These are phyloP conservation scores for Aethionema arabicum DNA, from an alignment of 345 rosid genomes.

Conservation along the genomic window DNA sequence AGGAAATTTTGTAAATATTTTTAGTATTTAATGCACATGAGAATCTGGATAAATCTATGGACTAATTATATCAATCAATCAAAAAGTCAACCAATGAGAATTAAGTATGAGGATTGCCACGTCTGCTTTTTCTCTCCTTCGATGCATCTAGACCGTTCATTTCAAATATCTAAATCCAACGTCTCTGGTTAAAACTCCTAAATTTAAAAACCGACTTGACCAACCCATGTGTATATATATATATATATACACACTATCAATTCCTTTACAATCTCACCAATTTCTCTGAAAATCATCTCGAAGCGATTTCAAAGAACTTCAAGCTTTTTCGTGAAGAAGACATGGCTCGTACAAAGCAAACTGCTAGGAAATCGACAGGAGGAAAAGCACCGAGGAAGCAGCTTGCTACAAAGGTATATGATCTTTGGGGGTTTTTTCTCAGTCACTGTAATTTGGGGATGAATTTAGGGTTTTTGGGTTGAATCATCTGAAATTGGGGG, in stretches of 20 bases:
- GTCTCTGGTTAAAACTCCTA: background rate
- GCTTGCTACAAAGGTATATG: conserved; percentile 56
- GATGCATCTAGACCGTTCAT: background rate
- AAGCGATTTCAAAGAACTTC: background rate
- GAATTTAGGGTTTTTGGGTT: background rate
- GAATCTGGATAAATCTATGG: too few relatives aligned
- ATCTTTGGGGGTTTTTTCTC: background rate
- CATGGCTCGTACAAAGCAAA: conserved; percentile 31
- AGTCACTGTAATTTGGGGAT: background rate
- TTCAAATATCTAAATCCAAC: background rate
- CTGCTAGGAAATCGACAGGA: conserved; percentile 44
- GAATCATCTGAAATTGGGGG: background rate
- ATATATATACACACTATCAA: too few relatives aligned
- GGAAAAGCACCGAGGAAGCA: conserved; percentile 58
- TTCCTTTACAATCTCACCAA: background rate
- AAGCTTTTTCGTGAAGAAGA: background rate
- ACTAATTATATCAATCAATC: too few relatives aligned
- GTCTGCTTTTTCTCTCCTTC: background rate
- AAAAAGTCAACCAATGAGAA: background rate
- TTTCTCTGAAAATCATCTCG: background rate
- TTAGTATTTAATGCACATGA: too few relatives aligned
- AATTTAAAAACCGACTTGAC: background rate
- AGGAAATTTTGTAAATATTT: too few relatives aligned
- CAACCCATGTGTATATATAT: background rate
- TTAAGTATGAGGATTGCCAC: background rate